Conservation (phyloP, 2,329 filamentous ascomycete species). For the Chalaropsis ovoidea region DNA sequence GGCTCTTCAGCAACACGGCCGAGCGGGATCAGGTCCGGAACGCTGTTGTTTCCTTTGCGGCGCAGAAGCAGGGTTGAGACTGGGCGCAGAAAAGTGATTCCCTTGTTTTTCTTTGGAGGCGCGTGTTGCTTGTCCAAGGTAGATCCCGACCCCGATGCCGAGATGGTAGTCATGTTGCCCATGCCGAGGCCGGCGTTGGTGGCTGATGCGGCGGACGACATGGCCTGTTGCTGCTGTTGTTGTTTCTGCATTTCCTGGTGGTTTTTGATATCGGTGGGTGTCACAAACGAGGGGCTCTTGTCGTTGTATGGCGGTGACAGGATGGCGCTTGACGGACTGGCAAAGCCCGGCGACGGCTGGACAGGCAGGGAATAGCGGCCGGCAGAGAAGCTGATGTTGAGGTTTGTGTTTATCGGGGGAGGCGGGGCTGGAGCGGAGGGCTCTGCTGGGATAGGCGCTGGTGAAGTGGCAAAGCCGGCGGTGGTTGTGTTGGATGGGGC, state of each 20-base stretch:
- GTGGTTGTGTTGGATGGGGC: constrained; percentile 14
- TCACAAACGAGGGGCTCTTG: constrained; percentile 38
- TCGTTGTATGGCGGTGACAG: constrained; percentile 27
- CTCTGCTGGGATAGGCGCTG: background rate
- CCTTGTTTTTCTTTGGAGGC: constrained; percentile 42
- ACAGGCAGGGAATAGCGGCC: constrained; percentile 21
- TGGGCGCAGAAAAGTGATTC: constrained; percentile 48
- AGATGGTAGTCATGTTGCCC: constrained; percentile 8
- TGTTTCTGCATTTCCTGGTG: constrained; percentile 27
- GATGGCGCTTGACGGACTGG: constrained; percentile 18
- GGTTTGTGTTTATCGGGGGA: constrained; percentile 28
- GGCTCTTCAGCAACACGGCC: constrained; percentile 37
- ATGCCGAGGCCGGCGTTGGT: background rate
- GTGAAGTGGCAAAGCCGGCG: background rate
- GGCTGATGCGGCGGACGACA: background rate
- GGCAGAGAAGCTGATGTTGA: constrained; percentile 12
- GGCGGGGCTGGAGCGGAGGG: constrained; percentile 25
- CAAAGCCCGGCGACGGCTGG: constrained; percentile 20
- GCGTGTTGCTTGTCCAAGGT: constrained; percentile 32
- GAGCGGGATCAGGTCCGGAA: constrained; percentile 37
- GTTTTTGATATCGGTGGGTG: constrained; percentile 42
- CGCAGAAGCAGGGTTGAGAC: constrained; percentile 50
- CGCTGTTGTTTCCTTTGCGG: constrained; percentile 44
- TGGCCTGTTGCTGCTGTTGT: background rate
- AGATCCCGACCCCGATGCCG: constrained; percentile 31